Percentiles rank a stretch among this genome's conserved stretches.
These are phyloP conservation scores for Paracoccidioides lutzii DNA, from an alignment of 2,329 filamentous ascomycete genomes.

Conservation along the genomic window DNA sequence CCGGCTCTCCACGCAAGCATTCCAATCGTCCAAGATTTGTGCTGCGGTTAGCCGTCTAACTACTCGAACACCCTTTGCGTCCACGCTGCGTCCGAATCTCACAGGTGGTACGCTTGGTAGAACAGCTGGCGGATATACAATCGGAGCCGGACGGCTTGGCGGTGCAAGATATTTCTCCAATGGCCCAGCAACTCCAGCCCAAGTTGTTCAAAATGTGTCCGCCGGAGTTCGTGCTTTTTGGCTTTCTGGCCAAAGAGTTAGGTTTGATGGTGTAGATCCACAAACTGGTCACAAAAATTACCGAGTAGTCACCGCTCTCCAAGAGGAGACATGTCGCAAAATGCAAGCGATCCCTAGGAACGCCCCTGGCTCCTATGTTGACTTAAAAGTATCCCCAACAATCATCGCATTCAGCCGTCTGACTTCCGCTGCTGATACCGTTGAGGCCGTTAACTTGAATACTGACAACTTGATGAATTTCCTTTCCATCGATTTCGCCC, in stretches of 20 bases:
- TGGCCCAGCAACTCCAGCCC: constrained; percentile 67
- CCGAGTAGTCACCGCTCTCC: constrained; percentile 59
- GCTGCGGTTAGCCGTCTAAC: constrained; percentile 50
- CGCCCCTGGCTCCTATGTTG: constrained; percentile 66
- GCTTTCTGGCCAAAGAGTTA: constrained; percentile 77
- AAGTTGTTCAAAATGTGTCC: constrained; percentile 92
- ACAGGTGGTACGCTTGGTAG: constrained; percentile 76
- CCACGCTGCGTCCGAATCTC: constrained; percentile 77
- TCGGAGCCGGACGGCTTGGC: constrained; percentile 54
- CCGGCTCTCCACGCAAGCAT: constrained; percentile 39
- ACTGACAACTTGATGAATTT: constrained; percentile 72
- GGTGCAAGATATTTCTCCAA: constrained; percentile 84
- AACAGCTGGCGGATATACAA: constrained; percentile 77
- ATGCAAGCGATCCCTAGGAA: constrained; percentile 43
- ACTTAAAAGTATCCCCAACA: constrained; percentile 79
- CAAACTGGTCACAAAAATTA: constrained; percentile 63
- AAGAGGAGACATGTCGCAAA: constrained; percentile 58
- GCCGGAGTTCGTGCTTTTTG: constrained; percentile 84
- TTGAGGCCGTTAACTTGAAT: constrained; percentile 53
- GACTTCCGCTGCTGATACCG: constrained; percentile 17
- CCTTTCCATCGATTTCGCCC: constrained; percentile 76
- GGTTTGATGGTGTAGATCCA: constrained; percentile 65
- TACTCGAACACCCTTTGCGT: constrained; percentile 72
- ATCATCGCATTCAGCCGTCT: constrained; percentile 76
- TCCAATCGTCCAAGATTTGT: constrained; percentile 44